Percentiles rank a stretch among this genome's conserved stretches.
Conservation (phyloP, 345 rosid genomes). For the Arabidopsis arenosa region DNA sequence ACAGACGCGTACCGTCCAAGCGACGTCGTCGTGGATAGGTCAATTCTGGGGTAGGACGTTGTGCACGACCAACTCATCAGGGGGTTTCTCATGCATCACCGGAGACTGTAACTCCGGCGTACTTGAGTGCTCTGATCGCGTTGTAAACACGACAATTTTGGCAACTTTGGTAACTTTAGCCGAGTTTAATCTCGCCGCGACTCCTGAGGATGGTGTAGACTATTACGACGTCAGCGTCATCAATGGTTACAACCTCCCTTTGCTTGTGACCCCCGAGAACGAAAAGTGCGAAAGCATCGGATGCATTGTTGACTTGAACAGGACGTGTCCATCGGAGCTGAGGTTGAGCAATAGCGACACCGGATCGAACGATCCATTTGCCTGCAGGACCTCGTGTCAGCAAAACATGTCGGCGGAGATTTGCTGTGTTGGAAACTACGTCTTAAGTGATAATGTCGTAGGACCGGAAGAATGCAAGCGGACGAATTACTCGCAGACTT, state of each 20-base stretch:
- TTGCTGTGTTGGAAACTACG: slow-evolving; percentile 64
- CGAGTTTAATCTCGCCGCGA: slow-evolving; percentile 54
- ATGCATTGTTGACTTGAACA: slow-evolving; percentile 51
- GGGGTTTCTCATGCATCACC: slow-evolving; percentile 3
- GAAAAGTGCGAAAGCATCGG: slow-evolving; percentile 23
- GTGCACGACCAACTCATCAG: slow-evolving; percentile 40
- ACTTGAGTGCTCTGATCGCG: slow-evolving; percentile 40
- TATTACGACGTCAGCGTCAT: slow-evolving; percentile 55
- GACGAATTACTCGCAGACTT: slow-evolving; percentile 53
- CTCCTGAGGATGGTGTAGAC: slow-evolving; percentile 42
- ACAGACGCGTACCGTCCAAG: slow-evolving; percentile 27
- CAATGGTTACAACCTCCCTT: slow-evolving; percentile 47
- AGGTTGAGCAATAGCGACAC: slow-evolving; percentile 17
- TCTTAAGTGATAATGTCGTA: neutral
- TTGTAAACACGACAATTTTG: slow-evolving; percentile 31
- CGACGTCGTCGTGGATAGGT: slow-evolving; percentile 56
- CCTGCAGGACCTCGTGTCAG: slow-evolving; percentile 62
- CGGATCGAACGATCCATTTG: slow-evolving; percentile 43
- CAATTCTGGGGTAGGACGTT: slow-evolving; percentile 62
- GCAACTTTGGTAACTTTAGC: slow-evolving; percentile 45
- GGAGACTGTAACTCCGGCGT: slow-evolving; percentile 63
- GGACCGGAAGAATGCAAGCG: slow-evolving; percentile 51
- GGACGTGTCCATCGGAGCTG: slow-evolving; percentile 57
- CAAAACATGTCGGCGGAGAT: slow-evolving; percentile 49
- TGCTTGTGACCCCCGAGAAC: slow-evolving; percentile 29